These are phyloP conservation scores for Fusarium verrucosum DNA, from an alignment of 2,329 filamentous ascomycete genomes.

Conservation along the genomic window DNA sequence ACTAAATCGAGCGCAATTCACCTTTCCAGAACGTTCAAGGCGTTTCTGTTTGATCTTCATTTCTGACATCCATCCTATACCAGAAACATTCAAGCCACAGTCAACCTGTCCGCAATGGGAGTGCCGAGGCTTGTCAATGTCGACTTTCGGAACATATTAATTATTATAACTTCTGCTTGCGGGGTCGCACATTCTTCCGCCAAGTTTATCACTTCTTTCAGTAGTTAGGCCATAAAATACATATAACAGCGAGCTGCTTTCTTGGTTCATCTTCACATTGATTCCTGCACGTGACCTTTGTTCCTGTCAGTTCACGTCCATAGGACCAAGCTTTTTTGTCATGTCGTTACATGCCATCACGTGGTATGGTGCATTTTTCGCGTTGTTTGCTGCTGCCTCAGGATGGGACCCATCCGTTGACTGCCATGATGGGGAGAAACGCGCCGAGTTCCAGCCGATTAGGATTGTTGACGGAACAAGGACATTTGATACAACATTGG, in stretches of 20 bases:
- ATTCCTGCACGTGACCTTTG: neutral
- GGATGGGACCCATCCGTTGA: slow-evolving; percentile 1
- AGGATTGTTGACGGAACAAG: slow-evolving; percentile 7
- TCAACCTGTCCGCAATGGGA: neutral
- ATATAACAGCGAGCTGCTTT: neutral
- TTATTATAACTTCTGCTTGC: neutral
- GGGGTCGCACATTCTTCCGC: neutral
- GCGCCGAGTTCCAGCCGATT: slow-evolving; percentile 5
- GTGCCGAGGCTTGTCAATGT: neutral
- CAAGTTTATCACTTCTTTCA: rapidly evolving
- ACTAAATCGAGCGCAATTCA: neutral
- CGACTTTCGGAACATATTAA: neutral
- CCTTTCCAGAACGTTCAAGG: neutral
- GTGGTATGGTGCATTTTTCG: neutral
- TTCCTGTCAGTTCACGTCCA: neutral
- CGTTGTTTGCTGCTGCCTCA: neutral
- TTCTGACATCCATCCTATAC: neutral
- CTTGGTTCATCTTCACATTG: neutral
- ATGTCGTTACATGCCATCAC: neutral
- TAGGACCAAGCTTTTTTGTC: neutral
- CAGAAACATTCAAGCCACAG: neutral
- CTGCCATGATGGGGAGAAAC: neutral
- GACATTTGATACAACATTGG: slow-evolving; percentile 8
- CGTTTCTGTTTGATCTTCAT: neutral
- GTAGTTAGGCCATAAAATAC: neutral